Evolutionary conservation across 805 yeast species (phyloP), one percentile per base, ranked within the genome.

Genomic region (Metschnikowia aberdeeniae): DNA sequence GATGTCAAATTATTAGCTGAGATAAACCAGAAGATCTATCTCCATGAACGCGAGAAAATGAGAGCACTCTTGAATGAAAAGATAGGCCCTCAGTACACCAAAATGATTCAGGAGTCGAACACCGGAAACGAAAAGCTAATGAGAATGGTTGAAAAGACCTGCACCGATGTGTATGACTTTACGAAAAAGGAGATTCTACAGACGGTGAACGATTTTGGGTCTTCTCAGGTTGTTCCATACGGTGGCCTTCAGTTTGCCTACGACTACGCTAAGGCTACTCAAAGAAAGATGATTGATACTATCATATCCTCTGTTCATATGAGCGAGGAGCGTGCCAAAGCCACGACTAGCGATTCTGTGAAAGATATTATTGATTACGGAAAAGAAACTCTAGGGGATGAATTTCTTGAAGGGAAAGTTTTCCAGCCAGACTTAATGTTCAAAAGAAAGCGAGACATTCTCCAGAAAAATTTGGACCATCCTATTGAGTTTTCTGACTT

Each of bases 381-480:
- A 0, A 71, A 75, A 39, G 67, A 67, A 3, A 76, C 78, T n/a
- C 68, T 89, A 36, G 88, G 88, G 6, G 84, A 80, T 26, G 76
- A 77, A 42, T 76, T 76, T 51, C 68, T 80, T 41, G 68, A 77
- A 24, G 84, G 81, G 42, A 78, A 81, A 42, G 74, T 73, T 7
- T 88, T 88, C 61, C 77, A 84, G 46, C 76, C 85, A 8, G 82
- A 80, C 26, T 75, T 85, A 33, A 93, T 93, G 98, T 92, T 89
- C 57, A 79, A 89, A 2, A 80, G 89, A 53, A 75, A 75, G 46
- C 77, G 75, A 33, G 96, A 93, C 56, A 62, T 75, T 4, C 64
- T 82, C 29, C 72, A 77, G 30, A 78, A 83, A 50, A 73, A 76
- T 33, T 69, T 90, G 24, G 72, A 78, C 39, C 79, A 79, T 22